These are phyloP conservation scores for Parietichytrium sp. DNA, from an alignment of 108 stramenopile genomes.

Conservation along the genomic window DNA sequence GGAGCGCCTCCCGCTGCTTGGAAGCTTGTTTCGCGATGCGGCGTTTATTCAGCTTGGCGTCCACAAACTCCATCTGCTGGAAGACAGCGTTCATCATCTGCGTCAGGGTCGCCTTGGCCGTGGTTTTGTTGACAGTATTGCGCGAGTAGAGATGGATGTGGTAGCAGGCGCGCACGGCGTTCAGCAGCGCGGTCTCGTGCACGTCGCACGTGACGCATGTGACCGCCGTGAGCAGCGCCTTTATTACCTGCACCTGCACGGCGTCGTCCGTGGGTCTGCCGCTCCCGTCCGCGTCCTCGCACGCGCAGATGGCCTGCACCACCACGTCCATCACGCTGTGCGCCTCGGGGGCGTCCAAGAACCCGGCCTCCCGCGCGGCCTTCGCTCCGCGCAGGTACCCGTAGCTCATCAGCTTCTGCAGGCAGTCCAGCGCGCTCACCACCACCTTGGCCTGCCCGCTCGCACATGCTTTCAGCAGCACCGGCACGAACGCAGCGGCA, in stretches of 20 bases:
- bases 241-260: conserved; percentile 72
- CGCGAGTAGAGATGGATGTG: conserved; percentile 81
- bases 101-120: conserved; percentile 88
- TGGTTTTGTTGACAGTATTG: conserved; percentile 80
- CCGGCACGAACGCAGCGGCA: conserved; percentile 51
- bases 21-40: not conserved
- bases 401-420: conserved; percentile 58
- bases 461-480: conserved; percentile 53
- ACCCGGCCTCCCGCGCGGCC: not conserved
- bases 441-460: conserved; percentile 46
- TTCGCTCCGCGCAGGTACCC: conserved; percentile 39
- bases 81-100: conserved; percentile 87
- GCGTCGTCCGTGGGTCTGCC: conserved; percentile 48
- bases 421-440: conserved; percentile 57
- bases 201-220: conserved; percentile 58
- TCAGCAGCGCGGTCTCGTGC: conserved; percentile 78
- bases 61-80: conserved; percentile 81
- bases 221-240: conserved; percentile 63
- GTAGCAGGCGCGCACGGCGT: conserved; percentile 84
- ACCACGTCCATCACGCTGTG: conserved; percentile 41
- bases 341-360: not conserved
- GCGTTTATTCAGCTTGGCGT: conserved; percentile 42
- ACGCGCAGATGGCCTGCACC: conserved; percentile 55
- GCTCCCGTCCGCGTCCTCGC: conserved; percentile 49
- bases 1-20: not conserved